Conservation (phyloP, 2,329 filamentous ascomycete genomes). For the Biscogniauxia marginata region DNA sequence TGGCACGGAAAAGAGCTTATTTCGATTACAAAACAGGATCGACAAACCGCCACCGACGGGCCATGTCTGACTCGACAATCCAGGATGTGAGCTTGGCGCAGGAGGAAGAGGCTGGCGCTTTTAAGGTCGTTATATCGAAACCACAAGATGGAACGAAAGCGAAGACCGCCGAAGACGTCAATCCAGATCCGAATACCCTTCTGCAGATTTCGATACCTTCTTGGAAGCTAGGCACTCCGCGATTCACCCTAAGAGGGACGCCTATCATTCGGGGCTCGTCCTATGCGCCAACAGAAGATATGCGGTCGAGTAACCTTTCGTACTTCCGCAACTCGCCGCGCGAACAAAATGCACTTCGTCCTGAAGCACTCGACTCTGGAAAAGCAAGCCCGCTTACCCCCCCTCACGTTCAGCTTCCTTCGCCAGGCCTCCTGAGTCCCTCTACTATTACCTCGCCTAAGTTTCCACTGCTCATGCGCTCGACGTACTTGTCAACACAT, state of each 20-base stretch:
- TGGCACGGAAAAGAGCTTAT: conserved; percentile 35
- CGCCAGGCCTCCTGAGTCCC: conserved; percentile 27
- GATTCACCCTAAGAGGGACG: conserved; percentile 74
- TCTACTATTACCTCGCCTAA: conserved; percentile 37
- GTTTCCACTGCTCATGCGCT: conserved; percentile 40
- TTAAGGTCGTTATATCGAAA: conserved; percentile 79
- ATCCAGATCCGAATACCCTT: conserved; percentile 46
- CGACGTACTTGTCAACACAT: conserved; percentile 49
- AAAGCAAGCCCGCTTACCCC: conserved; percentile 39
- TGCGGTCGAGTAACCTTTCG: conserved; percentile 61
- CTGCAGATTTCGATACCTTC: conserved; percentile 78
- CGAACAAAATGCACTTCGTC: conserved; percentile 32
- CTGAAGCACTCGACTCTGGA: conserved; percentile 32
- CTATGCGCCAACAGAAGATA: conserved; percentile 72
- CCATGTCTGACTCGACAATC: conserved; percentile 75
- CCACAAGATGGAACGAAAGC: conserved; percentile 59
- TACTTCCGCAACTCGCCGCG: conserved; percentile 38
- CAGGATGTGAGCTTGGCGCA: conserved; percentile 58
- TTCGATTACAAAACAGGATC: conserved; percentile 23
- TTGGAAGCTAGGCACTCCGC: conserved; percentile 78
- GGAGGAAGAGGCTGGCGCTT: conserved; percentile 62
- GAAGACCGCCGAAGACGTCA: conserved; percentile 60
- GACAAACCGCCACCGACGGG: conserved; percentile 52
- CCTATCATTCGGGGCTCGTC: conserved; percentile 79
- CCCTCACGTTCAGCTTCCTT: conserved; percentile 35